Conservation (phyloP, 2,329 filamentous ascomycete genomes). For the Alternaria triticina region DNA sequence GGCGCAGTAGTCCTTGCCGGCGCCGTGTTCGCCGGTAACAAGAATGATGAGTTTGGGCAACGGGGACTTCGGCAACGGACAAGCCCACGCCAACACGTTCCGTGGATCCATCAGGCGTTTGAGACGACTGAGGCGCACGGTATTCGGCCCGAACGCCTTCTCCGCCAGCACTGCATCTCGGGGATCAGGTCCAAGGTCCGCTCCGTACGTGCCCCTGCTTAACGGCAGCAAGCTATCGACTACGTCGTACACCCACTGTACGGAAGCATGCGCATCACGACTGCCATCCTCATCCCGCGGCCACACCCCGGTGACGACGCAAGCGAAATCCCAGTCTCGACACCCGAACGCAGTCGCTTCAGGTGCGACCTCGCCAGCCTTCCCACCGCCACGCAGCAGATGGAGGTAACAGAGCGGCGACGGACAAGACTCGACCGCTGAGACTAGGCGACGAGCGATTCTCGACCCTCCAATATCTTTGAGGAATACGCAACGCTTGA, state of each 20-base stretch:
- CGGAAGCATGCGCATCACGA: conserved; percentile 44
- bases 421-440: conserved; percentile 58
- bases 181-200: conserved; percentile 68
- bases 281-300: conserved; percentile 59
- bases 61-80: conserved; percentile 56
- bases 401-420: conserved; percentile 66
- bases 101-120: conserved; percentile 59
- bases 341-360: conserved; percentile 66
- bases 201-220: conserved; percentile 62
- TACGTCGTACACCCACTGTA: conserved; percentile 65
- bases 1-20: conserved; percentile 68
- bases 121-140: conserved; percentile 56
- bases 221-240: conserved; percentile 56
- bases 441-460: conserved; percentile 49
- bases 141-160: conserved; percentile 65
- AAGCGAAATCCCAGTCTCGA: conserved; percentile 69
- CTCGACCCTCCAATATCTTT: conserved; percentile 52
- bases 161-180: conserved; percentile 60
- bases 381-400: conserved; percentile 66
- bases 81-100: conserved; percentile 62
- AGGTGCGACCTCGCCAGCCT: conserved; percentile 52
- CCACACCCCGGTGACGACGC: conserved; percentile 69
- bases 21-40: conserved; percentile 61
- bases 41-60: conserved; percentile 47
- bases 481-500: conserved; percentile 70